Percentiles rank a stretch among this genome's conserved stretches.
Evolutionary conservation across 2,329 filamentous ascomycete species (phyloP).

Genomic region (Rhynchosporium secalis): DNA sequence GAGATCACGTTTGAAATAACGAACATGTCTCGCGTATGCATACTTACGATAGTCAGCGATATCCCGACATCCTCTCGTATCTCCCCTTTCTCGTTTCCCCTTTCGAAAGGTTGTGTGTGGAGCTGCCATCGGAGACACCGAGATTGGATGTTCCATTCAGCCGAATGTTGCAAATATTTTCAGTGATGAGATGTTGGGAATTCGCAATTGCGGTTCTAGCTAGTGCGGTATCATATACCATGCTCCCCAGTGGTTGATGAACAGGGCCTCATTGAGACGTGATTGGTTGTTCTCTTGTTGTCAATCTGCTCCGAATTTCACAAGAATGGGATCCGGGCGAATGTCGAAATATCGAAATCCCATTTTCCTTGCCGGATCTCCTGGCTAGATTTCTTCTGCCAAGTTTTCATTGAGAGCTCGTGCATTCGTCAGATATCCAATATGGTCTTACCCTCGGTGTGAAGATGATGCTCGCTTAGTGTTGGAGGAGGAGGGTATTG

Average conservation of each 20-base stretch:
- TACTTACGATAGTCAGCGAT: not conserved
- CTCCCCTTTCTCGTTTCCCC: not conserved
- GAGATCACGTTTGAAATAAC: not conserved
- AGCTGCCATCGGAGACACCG: not conserved
- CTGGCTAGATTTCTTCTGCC: not conserved
- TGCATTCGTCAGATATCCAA: not conserved
- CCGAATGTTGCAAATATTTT: not conserved
- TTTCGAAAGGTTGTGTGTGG: not conserved
- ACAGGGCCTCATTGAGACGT: not conserved
- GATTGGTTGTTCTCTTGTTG: not conserved
- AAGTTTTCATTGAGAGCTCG: not conserved
- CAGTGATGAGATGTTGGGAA: not conserved
- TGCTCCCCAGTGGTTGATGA: not conserved
- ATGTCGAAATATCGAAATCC: slow-evolving; percentile 1
- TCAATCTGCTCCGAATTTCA: not conserved
- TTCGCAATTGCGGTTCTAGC: not conserved
- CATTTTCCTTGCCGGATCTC: not conserved
- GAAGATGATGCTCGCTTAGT: slow-evolving; percentile 5
- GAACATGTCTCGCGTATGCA: not conserved
- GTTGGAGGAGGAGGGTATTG: not conserved
- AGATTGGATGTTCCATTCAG: not conserved
- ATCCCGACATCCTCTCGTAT: not conserved
- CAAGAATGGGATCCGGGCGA: not conserved
- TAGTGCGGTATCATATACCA: not conserved
- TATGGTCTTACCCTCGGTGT: not conserved